Conservation (phyloP, 495 filamentous ascomycete species). For the Aspergillus leporis region DNA sequence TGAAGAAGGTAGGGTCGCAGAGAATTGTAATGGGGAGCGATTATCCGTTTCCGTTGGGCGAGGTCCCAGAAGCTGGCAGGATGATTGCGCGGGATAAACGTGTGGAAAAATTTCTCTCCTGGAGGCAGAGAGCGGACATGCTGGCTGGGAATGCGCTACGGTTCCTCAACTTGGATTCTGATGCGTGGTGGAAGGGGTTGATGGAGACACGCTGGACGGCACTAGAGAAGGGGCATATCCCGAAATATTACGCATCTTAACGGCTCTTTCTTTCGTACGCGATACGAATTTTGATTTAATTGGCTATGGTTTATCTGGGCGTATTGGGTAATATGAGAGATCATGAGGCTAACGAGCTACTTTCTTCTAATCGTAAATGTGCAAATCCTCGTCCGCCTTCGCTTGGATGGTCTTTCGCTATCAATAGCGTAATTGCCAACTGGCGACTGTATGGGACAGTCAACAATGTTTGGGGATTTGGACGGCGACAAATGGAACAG, state of each 20-base stretch:
- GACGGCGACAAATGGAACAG: no score
- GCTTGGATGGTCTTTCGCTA: no score
- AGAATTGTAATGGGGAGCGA: slow-evolving; percentile 27
- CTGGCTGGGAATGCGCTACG: slow-evolving; percentile 24
- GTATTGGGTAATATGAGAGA: neutral
- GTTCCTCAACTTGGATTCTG: slow-evolving; percentile 17
- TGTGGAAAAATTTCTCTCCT: slow-evolving; percentile 17
- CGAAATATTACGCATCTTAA: neutral
- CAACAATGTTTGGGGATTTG: no score
- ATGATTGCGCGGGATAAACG: slow-evolving; percentile 22
- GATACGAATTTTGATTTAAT: no score
- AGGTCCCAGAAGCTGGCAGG: slow-evolving; percentile 23
- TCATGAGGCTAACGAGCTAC: neutral
- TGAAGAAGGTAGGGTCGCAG: slow-evolving; percentile 23
- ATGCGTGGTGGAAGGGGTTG: slow-evolving; percentile 4
- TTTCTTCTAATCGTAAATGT: no score
- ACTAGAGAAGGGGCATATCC: slow-evolving; percentile 1
- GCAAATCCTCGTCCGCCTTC: no score
- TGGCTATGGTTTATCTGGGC: no score
- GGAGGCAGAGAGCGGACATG: slow-evolving; percentile 21
- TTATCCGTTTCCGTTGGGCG: slow-evolving; percentile 28
- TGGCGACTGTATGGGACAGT: no score
- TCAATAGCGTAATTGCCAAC: no score
- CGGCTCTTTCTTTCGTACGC: neutral
- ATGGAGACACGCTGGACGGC: slow-evolving; percentile 5